A percentile compares a stretch with the other conserved stretches of the same genome.
Conservation (phyloP, 306 rosid genomes). For the Fragaria iinumae region DNA sequence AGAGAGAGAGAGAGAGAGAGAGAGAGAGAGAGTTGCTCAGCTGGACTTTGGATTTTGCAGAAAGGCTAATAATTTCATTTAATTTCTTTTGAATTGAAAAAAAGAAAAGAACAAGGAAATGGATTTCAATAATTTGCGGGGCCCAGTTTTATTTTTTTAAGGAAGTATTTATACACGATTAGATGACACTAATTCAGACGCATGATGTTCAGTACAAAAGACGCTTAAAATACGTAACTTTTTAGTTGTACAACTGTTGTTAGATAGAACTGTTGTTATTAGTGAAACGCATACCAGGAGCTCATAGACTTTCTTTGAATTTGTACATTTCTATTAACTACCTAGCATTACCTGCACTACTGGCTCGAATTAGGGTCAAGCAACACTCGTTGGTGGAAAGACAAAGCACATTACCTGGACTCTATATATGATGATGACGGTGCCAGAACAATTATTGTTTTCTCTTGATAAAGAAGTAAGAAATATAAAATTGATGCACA, state of each 20-base stretch:
- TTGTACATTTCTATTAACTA: not conserved
- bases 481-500: not conserved
- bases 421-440: not conserved
- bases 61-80: not conserved
- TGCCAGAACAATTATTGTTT: not conserved
- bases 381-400: not conserved
- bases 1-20: not conserved
- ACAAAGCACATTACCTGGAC: conserved; percentile 1
- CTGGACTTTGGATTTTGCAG: conserved; percentile 14
- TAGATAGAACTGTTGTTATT: too few relatives aligned
- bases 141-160: not conserved
- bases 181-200: too few relatives aligned
- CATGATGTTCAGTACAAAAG: too few relatives aligned
- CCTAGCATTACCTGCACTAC: not conserved
- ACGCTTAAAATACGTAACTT: too few relatives aligned
- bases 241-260: too few relatives aligned
- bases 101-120: too few relatives aligned
- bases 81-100: not conserved
- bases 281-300: too few relatives aligned
- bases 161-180: too few relatives aligned
- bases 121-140: conserved; percentile 14
- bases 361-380: not conserved
- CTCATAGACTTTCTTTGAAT: not conserved
- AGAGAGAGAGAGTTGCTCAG: conserved; percentile 1
- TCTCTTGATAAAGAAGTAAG: not conserved